A percentile compares a stretch with the other conserved stretches of the same genome.
phyloP scores from a whole-genome alignment of 75 land plant genomes.

The Adiantum capillusveneris region DNA sequence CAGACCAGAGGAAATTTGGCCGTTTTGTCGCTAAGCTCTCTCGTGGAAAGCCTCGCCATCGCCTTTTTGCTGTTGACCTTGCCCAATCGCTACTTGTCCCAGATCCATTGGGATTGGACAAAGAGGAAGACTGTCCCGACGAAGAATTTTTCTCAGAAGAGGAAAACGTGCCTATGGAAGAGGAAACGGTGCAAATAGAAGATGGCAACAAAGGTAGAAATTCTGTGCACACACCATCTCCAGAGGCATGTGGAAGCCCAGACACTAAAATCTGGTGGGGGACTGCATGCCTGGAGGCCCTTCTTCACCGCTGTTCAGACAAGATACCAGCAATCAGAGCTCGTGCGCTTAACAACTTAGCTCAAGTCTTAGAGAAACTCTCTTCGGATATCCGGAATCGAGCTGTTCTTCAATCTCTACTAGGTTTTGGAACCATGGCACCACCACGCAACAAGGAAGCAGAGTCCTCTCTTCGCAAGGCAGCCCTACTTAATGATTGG shows the following conservation, averaged over 20 bases:
- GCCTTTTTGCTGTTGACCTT: constrained; percentile 68
- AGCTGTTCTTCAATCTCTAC: constrained; percentile 16
- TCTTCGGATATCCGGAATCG: constrained; percentile 20
- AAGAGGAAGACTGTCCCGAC: constrained; percentile 4
- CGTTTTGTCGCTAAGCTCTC: constrained; percentile 55
- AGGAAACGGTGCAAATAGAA: neutral
- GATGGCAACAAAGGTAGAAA: constrained; percentile 3
- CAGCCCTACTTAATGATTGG: constrained; percentile 7
- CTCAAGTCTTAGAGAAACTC: constrained; percentile 43
- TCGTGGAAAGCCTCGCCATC: constrained; percentile 44
- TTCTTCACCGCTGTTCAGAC: constrained; percentile 63
- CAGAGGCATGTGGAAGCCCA: neutral
- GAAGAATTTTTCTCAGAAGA: neutral
- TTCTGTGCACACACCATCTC: constrained; percentile 1
- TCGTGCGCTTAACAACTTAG: constrained; percentile 59
- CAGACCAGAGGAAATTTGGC: constrained; percentile 46
- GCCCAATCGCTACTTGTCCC: constrained; percentile 35
- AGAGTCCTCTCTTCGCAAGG: neutral
- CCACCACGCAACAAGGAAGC: neutral
- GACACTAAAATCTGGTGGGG: constrained; percentile 30
- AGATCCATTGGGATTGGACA: constrained; percentile 39
- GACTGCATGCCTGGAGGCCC: constrained; percentile 46
- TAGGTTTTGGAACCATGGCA: constrained; percentile 27
- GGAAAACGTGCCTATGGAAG: neutral
- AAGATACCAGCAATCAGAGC: constrained; percentile 50